Base-by-base conservation (phyloP, 129 eudicot species). In the Flaveria bidentis region DNA sequence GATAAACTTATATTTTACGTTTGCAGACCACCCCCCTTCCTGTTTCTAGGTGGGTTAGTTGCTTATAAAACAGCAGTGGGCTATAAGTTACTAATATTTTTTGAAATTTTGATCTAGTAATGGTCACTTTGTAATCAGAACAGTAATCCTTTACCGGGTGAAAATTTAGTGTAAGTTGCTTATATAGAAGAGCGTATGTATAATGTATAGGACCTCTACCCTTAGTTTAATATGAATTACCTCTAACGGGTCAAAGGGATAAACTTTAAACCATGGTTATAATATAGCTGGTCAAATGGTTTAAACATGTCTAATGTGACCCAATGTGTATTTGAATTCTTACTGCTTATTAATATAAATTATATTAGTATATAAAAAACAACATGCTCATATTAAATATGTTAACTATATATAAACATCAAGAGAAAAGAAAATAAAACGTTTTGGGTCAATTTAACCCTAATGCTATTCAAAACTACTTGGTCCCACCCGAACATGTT, bases 211-310 rank as follows among this genome's bases (percentile, higher is more conserved):
- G 23, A 62, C 45, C 3, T 46, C 44, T 47, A 47, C 15, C 64
- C 11, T 11, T 16, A 17, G 11, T 25, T n/a, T 26, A 1, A 60
- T 74, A 16, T 23, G 26, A 25, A 23, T 23, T 10, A 25, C 78
- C 28, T 67, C 17, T 26, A 42, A 61, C 16, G 66, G 66, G 49
- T 45, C 70, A 57, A 64, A 73, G 55, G 22, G 68, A 13, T 28
- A 28, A 28, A 62, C 18, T 16, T 62, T 33, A 63, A 26, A 25
- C 16, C 69, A 13, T 28, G 12, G 68, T 63, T 28, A 28, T 28
- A 63, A 28, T 13, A 15, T 4, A 63, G 2, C 69, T 33, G 10
- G 44, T 62, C 44, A 26, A 62, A 28, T 62, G 18, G 10, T 18
- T 30, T 63, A 12, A 30, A 63, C 69, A 30, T 30, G 42, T 15